Evolutionary conservation across 2,329 filamentous ascomycete genomes (phyloP).

Genomic region (Ustulina deusta): DNA sequence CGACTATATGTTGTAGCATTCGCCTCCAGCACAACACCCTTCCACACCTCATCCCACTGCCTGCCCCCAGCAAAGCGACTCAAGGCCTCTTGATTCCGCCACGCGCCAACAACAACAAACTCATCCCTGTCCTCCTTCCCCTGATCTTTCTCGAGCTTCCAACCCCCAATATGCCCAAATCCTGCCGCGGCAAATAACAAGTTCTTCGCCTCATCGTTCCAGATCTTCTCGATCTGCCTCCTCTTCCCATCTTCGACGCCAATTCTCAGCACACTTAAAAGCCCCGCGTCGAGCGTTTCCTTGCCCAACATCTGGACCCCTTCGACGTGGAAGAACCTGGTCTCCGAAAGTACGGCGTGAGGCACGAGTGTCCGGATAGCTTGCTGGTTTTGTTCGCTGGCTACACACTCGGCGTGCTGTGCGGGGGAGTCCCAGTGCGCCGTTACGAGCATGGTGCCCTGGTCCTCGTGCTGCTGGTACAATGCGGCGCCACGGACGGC

Average conservation of each 20-base stretch:
- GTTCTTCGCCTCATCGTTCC: constrained; percentile 21
- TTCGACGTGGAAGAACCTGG: constrained; percentile 34
- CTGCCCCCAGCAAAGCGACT: constrained; percentile 11
- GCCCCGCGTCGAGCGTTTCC: constrained; percentile 21
- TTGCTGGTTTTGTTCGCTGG: constrained; percentile 32
- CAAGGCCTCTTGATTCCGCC: constrained; percentile 30
- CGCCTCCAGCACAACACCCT: constrained; percentile 19
- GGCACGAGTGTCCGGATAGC: constrained; percentile 22
- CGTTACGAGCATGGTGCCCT: constrained; percentile 36
- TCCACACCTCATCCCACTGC: constrained; percentile 31
- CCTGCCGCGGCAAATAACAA: constrained; percentile 16
- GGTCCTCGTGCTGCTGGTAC: constrained; percentile 40
- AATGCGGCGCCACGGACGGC: constrained; percentile 40
- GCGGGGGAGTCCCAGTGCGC: constrained; percentile 43
- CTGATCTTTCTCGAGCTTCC: constrained; percentile 42
- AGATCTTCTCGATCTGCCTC: constrained; percentile 30
- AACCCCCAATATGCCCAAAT: constrained; percentile 36
- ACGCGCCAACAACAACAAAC: constrained; percentile 40
- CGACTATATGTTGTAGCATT: constrained; percentile 34
- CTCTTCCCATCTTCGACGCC: constrained; percentile 22
- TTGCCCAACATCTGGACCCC: constrained; percentile 29
- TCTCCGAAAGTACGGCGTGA: not conserved
- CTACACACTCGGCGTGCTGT: constrained; percentile 41
- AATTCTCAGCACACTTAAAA: constrained; percentile 38
- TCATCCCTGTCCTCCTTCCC: constrained; percentile 35